Evolutionary conservation across 257 asterid species (phyloP), one percentile per base, ranked within the genome.

Genomic region (Misopates orontium): DNA sequence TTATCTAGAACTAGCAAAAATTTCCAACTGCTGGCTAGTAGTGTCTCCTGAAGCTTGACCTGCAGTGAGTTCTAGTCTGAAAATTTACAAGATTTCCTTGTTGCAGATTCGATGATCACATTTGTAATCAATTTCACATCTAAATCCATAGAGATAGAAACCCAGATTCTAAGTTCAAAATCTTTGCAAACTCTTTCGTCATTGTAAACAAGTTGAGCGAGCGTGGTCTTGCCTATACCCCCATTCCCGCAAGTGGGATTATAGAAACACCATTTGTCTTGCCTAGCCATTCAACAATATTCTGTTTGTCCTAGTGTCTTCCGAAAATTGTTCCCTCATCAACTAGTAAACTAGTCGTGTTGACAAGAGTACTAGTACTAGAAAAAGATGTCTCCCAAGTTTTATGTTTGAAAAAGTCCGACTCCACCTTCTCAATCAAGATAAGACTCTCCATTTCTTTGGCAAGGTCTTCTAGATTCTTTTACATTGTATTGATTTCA

Each of bases 231-330:
- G 14, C 75, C 74, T 1, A 71, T 47, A 8, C 75, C 73, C 11
- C 63, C 75, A 72, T 68, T 13, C 76, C 79, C 15, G 56, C 69
- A 1, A 74, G 6, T 0, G 77, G 36, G 45, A 74, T 36, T 4
- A 71, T 62, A 2, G 75, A 78, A 10, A 32, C 14, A 25, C 16
- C 16, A 4, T 5, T 14, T 4, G 15, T 20, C 19, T 16, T 22
- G 5, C 14, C 15, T 11, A 70, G 57, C 22, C 51, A 28, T 16
- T 41, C 1, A 1, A 64, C 4, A 14, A 79, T 25, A 5, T 18
- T 18, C 3, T 39, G 39, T 25, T 16, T 72, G 4, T 71, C 73
- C 0, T 20, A 0, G 2, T 20, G 58, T 56, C 80, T 69, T 31
- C 78, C 76, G 4, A 72, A 66, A 20, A 75, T 39, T 32, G 18